These are phyloP conservation scores for Termitomyces sp. DNA, from an alignment of 768 basidiomycete species.

Conservation along the genomic window DNA sequence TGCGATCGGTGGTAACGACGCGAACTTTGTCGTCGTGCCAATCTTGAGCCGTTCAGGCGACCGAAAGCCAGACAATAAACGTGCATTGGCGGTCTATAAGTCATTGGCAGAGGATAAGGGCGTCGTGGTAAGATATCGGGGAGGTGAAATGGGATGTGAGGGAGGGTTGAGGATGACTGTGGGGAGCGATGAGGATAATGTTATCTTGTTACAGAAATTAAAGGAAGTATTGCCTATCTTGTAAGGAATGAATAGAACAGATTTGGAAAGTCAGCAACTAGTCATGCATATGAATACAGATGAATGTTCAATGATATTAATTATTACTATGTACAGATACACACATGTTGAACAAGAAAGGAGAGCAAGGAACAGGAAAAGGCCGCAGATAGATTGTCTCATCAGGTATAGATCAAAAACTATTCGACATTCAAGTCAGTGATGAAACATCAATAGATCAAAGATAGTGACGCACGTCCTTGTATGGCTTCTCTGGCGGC, in stretches of 20 bases:
- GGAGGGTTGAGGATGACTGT: slow-evolving; percentile 90
- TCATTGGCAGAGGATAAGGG: slow-evolving; percentile 80
- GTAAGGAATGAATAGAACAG: slow-evolving; percentile 10
- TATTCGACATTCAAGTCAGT: background rate
- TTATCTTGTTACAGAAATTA: slow-evolving; percentile 53
- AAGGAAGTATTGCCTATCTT: slow-evolving; percentile 40
- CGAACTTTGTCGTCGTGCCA: slow-evolving; percentile 88
- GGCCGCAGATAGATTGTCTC: background rate
- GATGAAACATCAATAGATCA: too few relatives aligned
- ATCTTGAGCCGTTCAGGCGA: slow-evolving; percentile 48
- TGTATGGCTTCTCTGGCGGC: background rate
- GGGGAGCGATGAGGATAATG: slow-evolving; percentile 81
- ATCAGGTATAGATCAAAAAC: background rate
- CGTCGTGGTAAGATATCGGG: slow-evolving; percentile 90
- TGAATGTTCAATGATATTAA: background rate
- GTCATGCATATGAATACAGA: background rate
- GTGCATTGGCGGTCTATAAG: slow-evolving; percentile 70
- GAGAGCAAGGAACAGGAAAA: background rate
- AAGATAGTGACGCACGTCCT: background rate
- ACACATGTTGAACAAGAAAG: background rate
- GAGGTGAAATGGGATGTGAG: slow-evolving; percentile 79
- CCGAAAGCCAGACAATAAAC: slow-evolving; percentile 51
- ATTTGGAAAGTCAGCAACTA: background rate
- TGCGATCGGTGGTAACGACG: slow-evolving; percentile 78
- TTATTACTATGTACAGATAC: background rate